Base-by-base conservation (phyloP, 2,329 filamentous ascomycete species). In the Monascus ruber region DNA sequence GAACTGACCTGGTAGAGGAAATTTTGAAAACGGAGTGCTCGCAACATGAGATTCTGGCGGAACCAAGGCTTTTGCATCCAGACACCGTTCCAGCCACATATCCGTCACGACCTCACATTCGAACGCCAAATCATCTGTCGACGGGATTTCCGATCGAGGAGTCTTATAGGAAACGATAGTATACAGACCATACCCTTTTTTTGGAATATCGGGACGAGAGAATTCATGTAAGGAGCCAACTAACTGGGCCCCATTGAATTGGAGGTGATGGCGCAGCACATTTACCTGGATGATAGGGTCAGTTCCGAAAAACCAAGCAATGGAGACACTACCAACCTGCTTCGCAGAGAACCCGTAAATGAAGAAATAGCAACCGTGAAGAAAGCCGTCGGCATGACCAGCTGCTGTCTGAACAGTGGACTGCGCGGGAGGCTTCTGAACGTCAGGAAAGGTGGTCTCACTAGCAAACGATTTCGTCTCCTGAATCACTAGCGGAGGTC, bases 61-160 rank as follows among this genome's bases (percentile, higher is more conserved):
- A 35, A 85, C 70, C 49, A 89, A 75, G 25, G 65, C 67, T 59
- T 85, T 91, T 46, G 77, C 76, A 56, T 88, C 79, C 31, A 98
- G 68, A 57, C 89, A 96, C 35, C 79, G 77, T 63, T 98, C 91
- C 38, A 98, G 72, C 74, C 89, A 98, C 72, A 91, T 93, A 55
- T 94, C 87, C 7, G 87, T 96, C 27, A 94, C 79, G 9, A 70
- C 54, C 35, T 70, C 59, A 39, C 69, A 65, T 45, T 66, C 61
- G 24, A 62, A 59, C 1, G 57, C 61, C 39, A 63, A 49, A 33
- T 64, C 60, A 35, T 64, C 61, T 2, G 60, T 61, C 2, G 58
- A 62, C 24, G 62, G 62, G 25, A 62, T 44, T 4, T 58, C 44
- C 3, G 52, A 48, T 37, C 45, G 50, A 5, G 60, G 52, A 10